A percentile compares a stretch with the other conserved stretches of the same genome.
Conservation (phyloP, 306 rosid genomes). For the Malus sylvestris region DNA sequence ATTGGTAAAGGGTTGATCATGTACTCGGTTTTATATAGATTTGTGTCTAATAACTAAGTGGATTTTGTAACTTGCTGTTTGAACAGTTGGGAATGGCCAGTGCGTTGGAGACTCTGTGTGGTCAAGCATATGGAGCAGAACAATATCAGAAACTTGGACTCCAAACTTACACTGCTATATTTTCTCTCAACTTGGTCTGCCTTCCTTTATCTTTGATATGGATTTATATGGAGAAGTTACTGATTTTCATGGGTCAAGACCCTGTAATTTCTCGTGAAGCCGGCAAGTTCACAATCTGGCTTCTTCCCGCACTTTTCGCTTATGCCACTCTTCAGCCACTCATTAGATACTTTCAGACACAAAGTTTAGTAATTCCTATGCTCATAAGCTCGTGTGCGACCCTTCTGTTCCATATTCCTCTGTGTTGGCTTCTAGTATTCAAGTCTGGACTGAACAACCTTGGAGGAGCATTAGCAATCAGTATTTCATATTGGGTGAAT, state of each 20-base stretch:
- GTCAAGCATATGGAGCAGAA: constrained; percentile 55
- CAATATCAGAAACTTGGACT: constrained; percentile 38
- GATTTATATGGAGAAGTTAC: constrained; percentile 36
- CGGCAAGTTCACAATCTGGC: constrained; percentile 42
- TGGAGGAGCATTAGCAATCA: constrained; percentile 56
- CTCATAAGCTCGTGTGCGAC: constrained; percentile 28
- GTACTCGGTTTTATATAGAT: background rate
- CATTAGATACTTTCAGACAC: constrained; percentile 48
- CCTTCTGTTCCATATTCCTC: constrained; percentile 30
- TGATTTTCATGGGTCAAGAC: constrained; percentile 50
- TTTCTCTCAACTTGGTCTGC: constrained; percentile 39
- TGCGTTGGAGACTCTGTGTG: constrained; percentile 51
- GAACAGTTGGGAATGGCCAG: constrained; percentile 49
- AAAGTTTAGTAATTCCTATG: constrained; percentile 47
- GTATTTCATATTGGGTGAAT: constrained; percentile 49
- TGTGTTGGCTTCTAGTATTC: constrained; percentile 52
- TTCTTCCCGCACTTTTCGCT: constrained; percentile 49
- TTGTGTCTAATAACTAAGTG: background rate
- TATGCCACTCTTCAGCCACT: constrained; percentile 40
- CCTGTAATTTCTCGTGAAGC: constrained; percentile 56
- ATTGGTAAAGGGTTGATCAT: background rate
- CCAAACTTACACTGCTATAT: constrained; percentile 47
- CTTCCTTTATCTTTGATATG: constrained; percentile 41
- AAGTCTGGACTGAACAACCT: constrained; percentile 28
- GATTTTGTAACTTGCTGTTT: background rate